Evolutionary conservation across 2,329 filamentous ascomycete genomes (phyloP).

Genomic region (Claviceps digitariae): DNA sequence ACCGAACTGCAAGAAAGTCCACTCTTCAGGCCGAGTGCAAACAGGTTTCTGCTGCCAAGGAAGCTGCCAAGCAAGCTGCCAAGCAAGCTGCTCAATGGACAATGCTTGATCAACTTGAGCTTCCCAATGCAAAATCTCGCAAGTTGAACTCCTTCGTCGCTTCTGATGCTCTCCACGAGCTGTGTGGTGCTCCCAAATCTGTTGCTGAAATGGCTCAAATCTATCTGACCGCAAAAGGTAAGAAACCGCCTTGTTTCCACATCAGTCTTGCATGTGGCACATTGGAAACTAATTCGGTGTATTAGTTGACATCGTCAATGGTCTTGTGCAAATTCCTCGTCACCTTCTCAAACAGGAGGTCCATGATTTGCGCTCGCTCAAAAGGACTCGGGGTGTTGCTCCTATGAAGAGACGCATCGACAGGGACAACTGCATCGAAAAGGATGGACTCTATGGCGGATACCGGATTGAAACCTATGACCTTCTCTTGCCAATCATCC

Average conservation of each 20-base stretch:
- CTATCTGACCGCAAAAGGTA: constrained; percentile 18
- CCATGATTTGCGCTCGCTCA: not conserved
- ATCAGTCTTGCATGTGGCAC: not conserved
- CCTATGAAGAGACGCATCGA: constrained; percentile 18
- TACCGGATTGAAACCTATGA: constrained; percentile 15
- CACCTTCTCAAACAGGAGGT: constrained; percentile 2
- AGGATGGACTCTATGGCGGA: constrained; percentile 10
- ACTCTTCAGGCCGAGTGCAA: not conserved
- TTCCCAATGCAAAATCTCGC: constrained; percentile 6
- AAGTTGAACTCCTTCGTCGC: not conserved
- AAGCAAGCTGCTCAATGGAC: not conserved
- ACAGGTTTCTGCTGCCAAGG: not conserved
- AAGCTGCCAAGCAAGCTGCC: not conserved
- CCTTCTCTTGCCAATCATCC: constrained; percentile 14
- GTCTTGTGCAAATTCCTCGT: constrained; percentile 4
- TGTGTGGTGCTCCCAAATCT: constrained; percentile 2
- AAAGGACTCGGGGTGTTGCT: constrained; percentile 6
- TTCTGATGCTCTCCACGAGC: not conserved
- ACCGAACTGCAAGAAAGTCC: not conserved
- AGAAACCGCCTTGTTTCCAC: constrained; percentile 3
- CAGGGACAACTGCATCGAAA: constrained; percentile 6
- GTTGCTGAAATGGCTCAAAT: constrained; percentile 4
- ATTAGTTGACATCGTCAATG: constrained; percentile 15
- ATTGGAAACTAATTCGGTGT: not conserved
- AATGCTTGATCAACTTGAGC: not conserved